Evolutionary conservation across 2,329 filamentous ascomycete genomes (phyloP).

Genomic region (Aureobasidium sp.): DNA sequence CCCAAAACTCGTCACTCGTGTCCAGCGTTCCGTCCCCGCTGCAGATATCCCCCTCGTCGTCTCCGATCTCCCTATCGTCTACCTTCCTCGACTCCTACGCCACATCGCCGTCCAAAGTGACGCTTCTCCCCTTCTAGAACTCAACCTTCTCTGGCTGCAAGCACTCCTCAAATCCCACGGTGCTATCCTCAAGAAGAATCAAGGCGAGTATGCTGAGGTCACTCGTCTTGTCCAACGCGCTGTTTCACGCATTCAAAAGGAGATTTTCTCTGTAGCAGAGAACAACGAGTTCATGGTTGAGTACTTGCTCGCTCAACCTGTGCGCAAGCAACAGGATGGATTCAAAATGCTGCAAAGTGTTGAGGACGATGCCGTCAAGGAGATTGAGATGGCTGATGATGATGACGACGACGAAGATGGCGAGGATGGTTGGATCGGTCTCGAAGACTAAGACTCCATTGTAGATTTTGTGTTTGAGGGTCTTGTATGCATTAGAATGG

Average conservation of each 20-base stretch:
- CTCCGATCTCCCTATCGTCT: slow-evolving; percentile 71
- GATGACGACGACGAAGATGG: slow-evolving; percentile 9
- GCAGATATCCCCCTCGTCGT: slow-evolving; percentile 71
- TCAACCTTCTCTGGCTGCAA: slow-evolving; percentile 90
- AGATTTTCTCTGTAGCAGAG: slow-evolving; percentile 75
- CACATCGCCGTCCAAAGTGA: slow-evolving; percentile 86
- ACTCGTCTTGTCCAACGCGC: slow-evolving; percentile 75
- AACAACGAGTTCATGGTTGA: slow-evolving; percentile 86
- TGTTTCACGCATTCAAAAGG: slow-evolving; percentile 70
- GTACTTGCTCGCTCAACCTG: slow-evolving; percentile 53
- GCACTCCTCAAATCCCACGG: slow-evolving; percentile 75
- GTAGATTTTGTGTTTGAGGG: not conserved
- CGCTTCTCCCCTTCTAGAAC: slow-evolving; percentile 86
- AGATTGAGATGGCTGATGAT: slow-evolving; percentile 14
- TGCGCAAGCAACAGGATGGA: not conserved
- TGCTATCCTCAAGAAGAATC: slow-evolving; percentile 73
- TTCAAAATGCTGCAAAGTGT: not conserved
- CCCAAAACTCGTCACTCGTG: slow-evolving; percentile 67
- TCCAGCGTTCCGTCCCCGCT: slow-evolving; percentile 77
- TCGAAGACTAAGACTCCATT: slow-evolving; percentile 2
- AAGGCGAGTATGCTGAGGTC: slow-evolving; percentile 74
- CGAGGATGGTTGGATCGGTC: slow-evolving; percentile 16
- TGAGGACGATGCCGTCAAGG: not conserved
- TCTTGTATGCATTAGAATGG: too few species aligned
- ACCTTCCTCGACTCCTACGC: slow-evolving; percentile 75